Evolutionary conservation across 306 rosid species (phyloP).

Genomic region (Rosa chinensis): DNA sequence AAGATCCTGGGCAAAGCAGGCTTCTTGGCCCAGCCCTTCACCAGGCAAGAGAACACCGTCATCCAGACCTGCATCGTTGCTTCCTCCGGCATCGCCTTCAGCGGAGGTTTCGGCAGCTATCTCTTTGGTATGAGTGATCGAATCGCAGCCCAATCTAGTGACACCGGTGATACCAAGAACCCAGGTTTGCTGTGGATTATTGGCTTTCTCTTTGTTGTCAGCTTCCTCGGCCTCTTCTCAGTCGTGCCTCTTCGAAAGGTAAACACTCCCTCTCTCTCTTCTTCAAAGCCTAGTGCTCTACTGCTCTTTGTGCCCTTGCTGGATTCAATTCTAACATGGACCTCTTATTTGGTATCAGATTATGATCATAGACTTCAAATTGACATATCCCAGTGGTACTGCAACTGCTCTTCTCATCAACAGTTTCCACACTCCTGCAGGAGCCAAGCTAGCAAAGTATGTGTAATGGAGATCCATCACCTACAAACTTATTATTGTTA

Average conservation of each 20-base stretch:
- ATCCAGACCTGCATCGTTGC: conserved; percentile 56
- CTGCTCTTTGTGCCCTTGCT: too few species aligned
- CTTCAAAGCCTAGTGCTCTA: not conserved
- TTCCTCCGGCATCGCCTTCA: conserved; percentile 50
- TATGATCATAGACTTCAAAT: conserved; percentile 55
- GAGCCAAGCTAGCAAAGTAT: conserved; percentile 50
- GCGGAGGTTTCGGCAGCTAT: conserved; percentile 53
- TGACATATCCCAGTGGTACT: conserved; percentile 56
- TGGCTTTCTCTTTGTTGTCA: conserved; percentile 45
- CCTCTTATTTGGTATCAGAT: conserved; percentile 19
- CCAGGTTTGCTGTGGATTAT: conserved; percentile 42
- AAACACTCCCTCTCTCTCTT: too few species aligned
- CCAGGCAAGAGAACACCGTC: conserved; percentile 51
- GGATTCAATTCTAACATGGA: not conserved
- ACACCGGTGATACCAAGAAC: conserved; percentile 33
- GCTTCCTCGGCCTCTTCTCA: conserved; percentile 57
- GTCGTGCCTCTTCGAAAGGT: conserved; percentile 56
- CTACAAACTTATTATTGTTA: not conserved
- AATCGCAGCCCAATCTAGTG: conserved; percentile 33
- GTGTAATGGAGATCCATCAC: not conserved
- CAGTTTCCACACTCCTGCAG: conserved; percentile 53
- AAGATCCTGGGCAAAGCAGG: conserved; percentile 29
- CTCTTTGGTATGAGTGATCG: conserved; percentile 48
- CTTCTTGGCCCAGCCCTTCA: conserved; percentile 37
- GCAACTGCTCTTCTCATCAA: conserved; percentile 53